These are phyloP conservation scores for Magnolia officinalis DNA, from an alignment of 164 flowering plant genomes.

Conservation along the genomic window DNA sequence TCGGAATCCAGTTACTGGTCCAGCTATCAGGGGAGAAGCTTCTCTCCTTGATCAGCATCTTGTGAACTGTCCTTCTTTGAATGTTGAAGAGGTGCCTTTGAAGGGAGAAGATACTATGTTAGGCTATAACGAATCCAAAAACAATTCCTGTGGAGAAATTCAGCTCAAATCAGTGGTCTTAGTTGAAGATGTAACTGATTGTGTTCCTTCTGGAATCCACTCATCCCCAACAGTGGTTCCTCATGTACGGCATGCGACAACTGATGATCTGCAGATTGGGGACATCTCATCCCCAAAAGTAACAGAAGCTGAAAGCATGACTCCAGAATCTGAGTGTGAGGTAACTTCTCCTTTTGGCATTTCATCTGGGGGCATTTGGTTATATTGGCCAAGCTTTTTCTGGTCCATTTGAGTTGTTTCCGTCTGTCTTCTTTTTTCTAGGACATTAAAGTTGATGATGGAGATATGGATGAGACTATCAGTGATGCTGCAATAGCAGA, in stretches of 20 bases:
- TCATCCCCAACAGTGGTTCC: slow-evolving; percentile 28
- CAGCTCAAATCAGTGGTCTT: slow-evolving; percentile 27
- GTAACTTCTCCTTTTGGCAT: slow-evolving; percentile 22
- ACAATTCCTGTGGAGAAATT: slow-evolving; percentile 18
- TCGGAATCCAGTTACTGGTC: slow-evolving; percentile 24
- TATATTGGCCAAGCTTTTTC: not conserved
- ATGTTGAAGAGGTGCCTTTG: slow-evolving; percentile 6
- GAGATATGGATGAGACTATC: slow-evolving; percentile 30
- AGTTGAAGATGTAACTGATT: slow-evolving; percentile 56
- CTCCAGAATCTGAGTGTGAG: slow-evolving; percentile 34
- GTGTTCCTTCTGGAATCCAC: slow-evolving; percentile 24
- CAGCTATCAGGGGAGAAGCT: slow-evolving; percentile 21
- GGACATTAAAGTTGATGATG: slow-evolving; percentile 29
- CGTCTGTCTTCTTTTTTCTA: slow-evolving; percentile 13
- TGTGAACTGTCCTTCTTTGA: slow-evolving; percentile 9
- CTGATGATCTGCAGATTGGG: slow-evolving; percentile 8
- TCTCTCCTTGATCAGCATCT: slow-evolving; percentile 27
- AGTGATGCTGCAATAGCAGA: slow-evolving; percentile 62
- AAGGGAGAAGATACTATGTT: slow-evolving; percentile 16
- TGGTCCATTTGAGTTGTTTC: not conserved
- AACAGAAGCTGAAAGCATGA: slow-evolving; percentile 30
- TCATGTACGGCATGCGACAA: slow-evolving; percentile 26
- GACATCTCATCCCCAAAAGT: slow-evolving; percentile 24
- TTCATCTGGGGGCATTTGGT: not conserved
- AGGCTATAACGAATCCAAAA: slow-evolving; percentile 18